Base-by-base conservation (phyloP, 2,329 filamentous ascomycete genomes). In the Venturia oleaginea region DNA sequence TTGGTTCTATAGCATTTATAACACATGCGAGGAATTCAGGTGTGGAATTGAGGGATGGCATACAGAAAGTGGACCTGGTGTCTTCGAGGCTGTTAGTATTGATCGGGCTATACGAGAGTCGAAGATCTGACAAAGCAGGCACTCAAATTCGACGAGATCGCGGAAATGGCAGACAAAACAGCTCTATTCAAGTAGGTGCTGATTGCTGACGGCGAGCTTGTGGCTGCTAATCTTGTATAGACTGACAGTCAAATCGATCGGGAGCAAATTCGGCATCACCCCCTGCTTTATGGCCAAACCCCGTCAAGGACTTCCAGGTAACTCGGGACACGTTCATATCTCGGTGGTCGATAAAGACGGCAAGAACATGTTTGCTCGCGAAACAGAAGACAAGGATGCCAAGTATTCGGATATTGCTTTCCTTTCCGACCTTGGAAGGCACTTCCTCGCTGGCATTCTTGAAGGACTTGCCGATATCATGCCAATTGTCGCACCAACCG, bases 231-330 rank as follows among this genome's bases (percentile, higher is more conserved):
- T 32, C 22, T 46, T 30, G 30, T 19, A 13, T 66, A 86, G 83
- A 74, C 90, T 96, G 70, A 86, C 89, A 24, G 92, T 96, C 68
- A 97, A 96, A 78, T 92, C 91, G 11, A 85, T 96, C 46, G 91
- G 90, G 55, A 89, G 86, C 65, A 89, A 91, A 72, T 90, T 92
- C 74, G 91, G 91, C 69, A 96, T 99, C 72, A 96, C 91, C 0
- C 94, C 94, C 0, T 96, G 91, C 76, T 99, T 99, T 80, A 99
- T 99, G 94, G 94, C 94, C 19, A 99, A 99, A 77, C 94, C 94
- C 2, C 87, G 90, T 68, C 85, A 95, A 71, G 92, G 92, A 0
- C 80, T 97, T 0, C 94, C 94, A 0, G 94, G 94, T 59, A 97
- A 97, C 79, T 94, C 89, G 67, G 94, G 94, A 0, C 94, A 99